These are phyloP conservation scores for Nicotiana undulata DNA, from an alignment of 257 asterid species.

Conservation along the genomic window DNA sequence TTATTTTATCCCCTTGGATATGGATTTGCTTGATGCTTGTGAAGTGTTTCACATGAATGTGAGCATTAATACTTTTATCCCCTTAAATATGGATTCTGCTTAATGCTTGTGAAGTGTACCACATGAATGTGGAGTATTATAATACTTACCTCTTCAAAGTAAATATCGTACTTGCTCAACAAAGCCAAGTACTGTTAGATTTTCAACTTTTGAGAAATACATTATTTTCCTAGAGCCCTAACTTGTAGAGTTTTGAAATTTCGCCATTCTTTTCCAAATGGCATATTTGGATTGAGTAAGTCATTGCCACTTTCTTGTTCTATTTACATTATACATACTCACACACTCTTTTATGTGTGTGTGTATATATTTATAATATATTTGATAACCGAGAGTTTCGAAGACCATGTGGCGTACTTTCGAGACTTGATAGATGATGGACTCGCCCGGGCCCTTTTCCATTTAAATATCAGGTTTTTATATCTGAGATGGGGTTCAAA, in stretches of 20 bases:
- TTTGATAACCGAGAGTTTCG: no score
- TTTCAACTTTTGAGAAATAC: not conserved
- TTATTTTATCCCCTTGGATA: not conserved
- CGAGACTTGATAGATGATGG: no score
- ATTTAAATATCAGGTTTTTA: no score
- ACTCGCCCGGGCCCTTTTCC: no score
- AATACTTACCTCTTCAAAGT: not conserved
- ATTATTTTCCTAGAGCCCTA: not conserved
- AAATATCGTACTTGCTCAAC: not conserved
- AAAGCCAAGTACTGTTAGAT: not conserved
- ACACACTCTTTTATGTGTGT: no score
- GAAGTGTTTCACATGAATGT: constrained; percentile 1
- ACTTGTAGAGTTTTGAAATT: not conserved
- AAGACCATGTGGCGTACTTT: no score
- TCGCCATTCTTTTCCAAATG: not conserved
- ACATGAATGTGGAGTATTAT: not conserved
- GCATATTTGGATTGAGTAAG: not conserved
- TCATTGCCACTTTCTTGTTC: not conserved
- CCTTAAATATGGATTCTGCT: not conserved
- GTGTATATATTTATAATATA: no score
- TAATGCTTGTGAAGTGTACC: constrained; percentile 4
- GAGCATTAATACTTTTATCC: not conserved
- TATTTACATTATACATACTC: not conserved
- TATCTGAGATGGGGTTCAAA: no score
- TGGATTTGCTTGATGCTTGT: constrained; percentile 5